Base-by-base conservation (phyloP, 2,329 filamentous ascomycete genomes). In the Fusarium albidum region DNA sequence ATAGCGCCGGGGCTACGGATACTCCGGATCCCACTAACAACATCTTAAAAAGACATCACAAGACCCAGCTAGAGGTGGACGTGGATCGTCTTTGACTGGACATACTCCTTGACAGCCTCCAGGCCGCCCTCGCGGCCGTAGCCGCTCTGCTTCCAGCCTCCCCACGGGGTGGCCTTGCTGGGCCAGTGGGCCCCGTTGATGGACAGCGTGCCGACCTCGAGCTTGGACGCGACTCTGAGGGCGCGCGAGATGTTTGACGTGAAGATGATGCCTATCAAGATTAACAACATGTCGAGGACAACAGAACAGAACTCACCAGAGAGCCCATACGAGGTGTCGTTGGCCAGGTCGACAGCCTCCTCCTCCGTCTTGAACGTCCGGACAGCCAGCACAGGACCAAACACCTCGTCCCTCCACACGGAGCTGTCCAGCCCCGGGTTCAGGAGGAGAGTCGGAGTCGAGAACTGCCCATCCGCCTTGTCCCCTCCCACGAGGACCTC, bases 151-250 rank as follows among this genome's bases (percentile, higher is more conserved):
- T 57, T 56, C 32, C 29, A 49, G 12, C 57, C 57, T 6, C 45
- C 49, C 33, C 39, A 59, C 3, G 52, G 27, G 13, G 44, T 54
- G 8, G 25, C 5, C 15, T 42, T 45, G 18, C 5, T 17, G 66
- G 45, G 40, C 27, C 18, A 43, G 15, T 53, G 32, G 27, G 40
- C 11, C 18, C 35, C 9, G 27, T 87, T 86, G 65, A 86, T 79
- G 75, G 80, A 85, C 2, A 87, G 79, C 6, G 71, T 78, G 1
- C 84, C 83, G 0, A 79, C 77, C 63, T 85, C 79, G 13, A 87
- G 69, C 34, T 75, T 73, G 29, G 75, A 66, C 0, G 81, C 82
- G 27, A 87, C 78, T 7, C 73, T 71, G n/a, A 76, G 74, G 0
- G 82, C 83, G 10, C 76, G 71, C 1, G 70, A 72, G 5, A 81